Base-by-base conservation (phyloP, 2,329 filamentous ascomycete species). In the Dendrostoma leiphaemia region DNA sequence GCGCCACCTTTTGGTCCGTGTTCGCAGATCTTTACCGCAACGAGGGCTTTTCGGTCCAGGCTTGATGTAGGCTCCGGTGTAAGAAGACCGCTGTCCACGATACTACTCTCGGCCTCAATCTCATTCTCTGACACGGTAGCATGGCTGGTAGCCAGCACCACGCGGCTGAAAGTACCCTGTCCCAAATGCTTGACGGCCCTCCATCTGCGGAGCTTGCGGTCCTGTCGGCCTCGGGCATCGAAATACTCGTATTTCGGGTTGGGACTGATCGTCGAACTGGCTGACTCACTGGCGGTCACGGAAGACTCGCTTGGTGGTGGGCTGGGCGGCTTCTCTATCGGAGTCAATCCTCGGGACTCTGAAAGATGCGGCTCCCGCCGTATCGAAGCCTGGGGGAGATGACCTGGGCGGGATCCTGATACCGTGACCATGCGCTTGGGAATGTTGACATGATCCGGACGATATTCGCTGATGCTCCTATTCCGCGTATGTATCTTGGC, bases 11-110 rank as follows among this genome's bases (percentile, higher is more conserved):
- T 90, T 1, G 94, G 93, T 3, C 93, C 94, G 71, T 96, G 91
- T 69, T 97, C 91, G 67, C 95, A 93, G 41, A 99, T 85, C 71
- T 99, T 99, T 66, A 99, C 85, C 1, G 94, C 94, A 3, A 97
- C 94, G 13, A 99, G 76, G 49, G 89, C 90, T 65, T 87, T 89
- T n/a, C 86, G 84, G 59, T 89, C 77, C 45, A 84, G 77, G 37
- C 65, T 70, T 46, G 58, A 60, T 57, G 50, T 68, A 51, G 60
- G 62, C n/a, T 57, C 67, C 65, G 66, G 60, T 2, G 64, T 64
- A 10, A 63, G 51, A 2, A 58, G 54, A 69, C 71, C 59, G 66
- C 72, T 66, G 21, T 57, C 53, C 10, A 48, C 24, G 21, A 21
- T 47, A 15, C 19, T 56, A 31, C 28, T 37, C 31, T 59, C 53